Percentiles rank a stretch among this genome's conserved stretches.
phyloP scores from a whole-genome alignment of 768 basidiomycete genomes.

The Cystobasidium tubakii region DNA sequence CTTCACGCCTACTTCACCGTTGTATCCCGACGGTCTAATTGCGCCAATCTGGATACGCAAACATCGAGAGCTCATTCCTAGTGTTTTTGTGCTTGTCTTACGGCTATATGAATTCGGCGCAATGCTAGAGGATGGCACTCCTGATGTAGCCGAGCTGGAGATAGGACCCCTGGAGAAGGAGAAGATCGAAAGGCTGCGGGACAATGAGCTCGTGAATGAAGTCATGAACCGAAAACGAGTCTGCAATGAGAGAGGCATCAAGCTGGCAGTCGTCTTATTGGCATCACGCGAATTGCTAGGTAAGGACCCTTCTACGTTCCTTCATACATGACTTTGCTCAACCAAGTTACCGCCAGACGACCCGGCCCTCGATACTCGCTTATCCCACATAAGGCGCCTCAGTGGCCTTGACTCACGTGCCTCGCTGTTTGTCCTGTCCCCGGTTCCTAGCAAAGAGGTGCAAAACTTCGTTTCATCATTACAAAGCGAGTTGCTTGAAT shows the following conservation, averaged over 20 bases:
- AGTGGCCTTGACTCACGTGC: conserved; percentile 85
- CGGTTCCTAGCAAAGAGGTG: conserved; percentile 77
- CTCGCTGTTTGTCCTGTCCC: conserved; percentile 87
- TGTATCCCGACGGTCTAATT: conserved; percentile 90
- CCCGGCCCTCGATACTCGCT: conserved; percentile 68
- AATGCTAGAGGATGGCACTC: conserved; percentile 55
- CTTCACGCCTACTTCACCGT: conserved; percentile 74
- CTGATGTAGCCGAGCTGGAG: conserved; percentile 55
- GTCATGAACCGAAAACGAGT: conserved; percentile 71
- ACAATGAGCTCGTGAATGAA: conserved; percentile 71
- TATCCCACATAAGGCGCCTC: conserved; percentile 80
- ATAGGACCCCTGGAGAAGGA: conserved; percentile 48
- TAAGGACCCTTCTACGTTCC: conserved; percentile 50
- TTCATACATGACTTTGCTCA: neutral
- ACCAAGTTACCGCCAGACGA: conserved; percentile 59
- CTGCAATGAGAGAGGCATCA: conserved; percentile 78
- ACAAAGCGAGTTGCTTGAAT: conserved; percentile 79
- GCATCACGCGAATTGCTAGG: conserved; percentile 83
- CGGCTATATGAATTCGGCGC: conserved; percentile 64
- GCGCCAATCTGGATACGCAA: conserved; percentile 98
- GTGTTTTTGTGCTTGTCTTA: conserved; percentile 86
- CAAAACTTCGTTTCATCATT: conserved; percentile 82
- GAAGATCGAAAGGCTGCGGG: conserved; percentile 65
- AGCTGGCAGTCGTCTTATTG: conserved; percentile 86
- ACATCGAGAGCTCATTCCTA: conserved; percentile 82